Conservation (phyloP, 2,329 filamentous ascomycete genomes). For the Penicillium vulpinum region DNA sequence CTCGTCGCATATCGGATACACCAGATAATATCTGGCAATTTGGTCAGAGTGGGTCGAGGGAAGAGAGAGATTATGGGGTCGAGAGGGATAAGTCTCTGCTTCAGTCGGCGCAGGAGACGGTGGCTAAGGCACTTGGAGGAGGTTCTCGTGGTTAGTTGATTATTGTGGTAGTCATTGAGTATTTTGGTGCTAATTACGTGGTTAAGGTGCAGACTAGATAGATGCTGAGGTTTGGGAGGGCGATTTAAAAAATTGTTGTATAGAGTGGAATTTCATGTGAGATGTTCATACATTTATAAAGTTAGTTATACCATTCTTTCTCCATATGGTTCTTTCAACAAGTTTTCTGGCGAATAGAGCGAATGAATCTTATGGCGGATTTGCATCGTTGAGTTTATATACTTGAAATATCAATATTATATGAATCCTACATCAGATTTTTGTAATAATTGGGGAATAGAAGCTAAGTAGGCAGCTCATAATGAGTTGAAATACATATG, state of each 20-base stretch:
- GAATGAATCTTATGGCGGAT: background rate
- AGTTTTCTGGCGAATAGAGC: background rate
- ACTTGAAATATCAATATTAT: background rate
- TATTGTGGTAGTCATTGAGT: background rate
- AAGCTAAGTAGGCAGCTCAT: background rate
- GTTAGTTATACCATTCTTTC: background rate
- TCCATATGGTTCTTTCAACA: background rate
- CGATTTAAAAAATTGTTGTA: background rate
- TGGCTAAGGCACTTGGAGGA: conserved; percentile 29
- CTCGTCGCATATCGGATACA: conserved; percentile 22
- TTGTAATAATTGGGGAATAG: background rate
- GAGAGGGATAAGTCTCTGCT: conserved; percentile 15
- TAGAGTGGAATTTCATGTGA: background rate
- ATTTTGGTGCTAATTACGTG: background rate
- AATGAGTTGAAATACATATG: background rate
- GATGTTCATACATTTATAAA: background rate
- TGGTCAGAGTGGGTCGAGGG: conserved; percentile 2
- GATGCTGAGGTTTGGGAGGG: background rate
- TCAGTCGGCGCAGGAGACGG: conserved; percentile 23
- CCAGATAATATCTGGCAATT: conserved; percentile 12
- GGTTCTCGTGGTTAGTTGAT: conserved; percentile 21
- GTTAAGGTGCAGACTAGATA: background rate
- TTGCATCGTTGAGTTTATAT: background rate
- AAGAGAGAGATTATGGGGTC: conserved; percentile 2
- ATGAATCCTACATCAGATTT: background rate